Conservation (phyloP, 495 filamentous ascomycete species). For the Daldinia grandis region DNA sequence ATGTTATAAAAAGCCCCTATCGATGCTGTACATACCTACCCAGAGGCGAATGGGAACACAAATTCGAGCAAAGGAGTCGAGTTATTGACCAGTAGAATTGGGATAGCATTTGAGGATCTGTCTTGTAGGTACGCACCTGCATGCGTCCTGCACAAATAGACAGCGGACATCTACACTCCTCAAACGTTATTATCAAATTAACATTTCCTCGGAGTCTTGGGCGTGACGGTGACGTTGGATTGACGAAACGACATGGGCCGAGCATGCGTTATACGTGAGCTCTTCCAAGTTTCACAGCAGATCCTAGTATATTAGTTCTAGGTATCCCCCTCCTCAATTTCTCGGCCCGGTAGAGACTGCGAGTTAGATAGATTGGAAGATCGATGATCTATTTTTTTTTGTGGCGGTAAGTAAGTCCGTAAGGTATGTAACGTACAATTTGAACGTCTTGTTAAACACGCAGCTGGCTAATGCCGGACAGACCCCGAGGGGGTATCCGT, state of each 20-base stretch:
- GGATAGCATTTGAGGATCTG: slow-evolving; percentile 12
- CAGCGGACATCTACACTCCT: neutral
- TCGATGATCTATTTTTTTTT: slow-evolving; percentile 8
- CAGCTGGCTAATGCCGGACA: slow-evolving; percentile 29
- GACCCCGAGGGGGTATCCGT: slow-evolving; percentile 25
- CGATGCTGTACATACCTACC: slow-evolving; percentile 20
- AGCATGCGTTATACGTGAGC: slow-evolving; percentile 9
- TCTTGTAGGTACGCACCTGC: neutral
- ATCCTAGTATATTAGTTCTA: slow-evolving; percentile 20
- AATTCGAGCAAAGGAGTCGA: slow-evolving; percentile 6
- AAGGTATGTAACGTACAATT: slow-evolving; percentile 14
- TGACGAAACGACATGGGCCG: slow-evolving; percentile 25
- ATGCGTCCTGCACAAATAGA: neutral
- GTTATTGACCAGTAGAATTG: slow-evolving; percentile 3
- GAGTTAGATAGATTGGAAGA: slow-evolving; percentile 12
- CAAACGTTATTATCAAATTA: slow-evolving; percentile 2
- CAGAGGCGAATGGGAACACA: neutral
- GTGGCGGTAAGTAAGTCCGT: neutral
- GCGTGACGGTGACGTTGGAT: slow-evolving; percentile 28
- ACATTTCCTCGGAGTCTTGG: slow-evolving; percentile 24
- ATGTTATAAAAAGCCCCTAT: neutral
- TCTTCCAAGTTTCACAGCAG: slow-evolving; percentile 28
- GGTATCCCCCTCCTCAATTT: slow-evolving; percentile 15
- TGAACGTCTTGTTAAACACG: slow-evolving; percentile 12
- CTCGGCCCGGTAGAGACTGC: slow-evolving; percentile 12